Conservation (phyloP, 1,284 basidiomycete genomes). For the Marasmius sp. region DNA sequence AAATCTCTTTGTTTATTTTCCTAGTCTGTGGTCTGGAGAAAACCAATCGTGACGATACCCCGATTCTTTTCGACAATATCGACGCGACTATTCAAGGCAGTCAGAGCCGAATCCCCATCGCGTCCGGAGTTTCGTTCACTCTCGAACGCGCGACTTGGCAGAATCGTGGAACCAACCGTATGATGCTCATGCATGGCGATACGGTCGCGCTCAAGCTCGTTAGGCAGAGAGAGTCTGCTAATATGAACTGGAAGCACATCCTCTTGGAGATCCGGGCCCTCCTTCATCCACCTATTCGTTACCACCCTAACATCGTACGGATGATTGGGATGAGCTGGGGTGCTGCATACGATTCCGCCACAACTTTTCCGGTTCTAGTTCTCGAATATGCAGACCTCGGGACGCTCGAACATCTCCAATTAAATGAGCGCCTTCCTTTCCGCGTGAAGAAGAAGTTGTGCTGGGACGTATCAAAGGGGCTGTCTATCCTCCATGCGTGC, state of each 20-base stretch:
- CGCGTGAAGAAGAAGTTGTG: slow-evolving; percentile 6
- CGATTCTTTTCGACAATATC: not conserved
- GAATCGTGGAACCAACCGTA: not conserved
- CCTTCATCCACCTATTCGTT: slow-evolving; percentile 10
- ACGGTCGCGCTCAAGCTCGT: slow-evolving; percentile 10
- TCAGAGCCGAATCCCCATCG: not conserved
- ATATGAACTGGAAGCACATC: slow-evolving; percentile 6
- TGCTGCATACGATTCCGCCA: not conserved
- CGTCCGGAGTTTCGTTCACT: slow-evolving; percentile 2
- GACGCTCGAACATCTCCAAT: slow-evolving; percentile 6
- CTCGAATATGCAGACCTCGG: slow-evolving; percentile 10
- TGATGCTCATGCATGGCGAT: not conserved
- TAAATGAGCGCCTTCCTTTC: slow-evolving; percentile 1
- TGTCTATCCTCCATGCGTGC: slow-evolving; percentile 10
- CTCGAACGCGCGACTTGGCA: slow-evolving; percentile 6
- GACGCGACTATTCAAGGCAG: not conserved
- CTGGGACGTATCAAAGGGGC: slow-evolving; percentile 9
- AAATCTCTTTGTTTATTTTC: slow-evolving; percentile 1
- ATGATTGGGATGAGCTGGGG: slow-evolving; percentile 11
- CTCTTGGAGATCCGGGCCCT: slow-evolving; percentile 6
- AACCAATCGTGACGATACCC: slow-evolving; percentile 1
- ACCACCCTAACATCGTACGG: slow-evolving; percentile 12
- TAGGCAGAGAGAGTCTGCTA: not conserved
- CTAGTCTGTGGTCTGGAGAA: slow-evolving; percentile 5
- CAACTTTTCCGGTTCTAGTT: slow-evolving; percentile 7